Conservation (phyloP, 2,329 filamentous ascomycete genomes). For the Colletotrichum sidae region DNA sequence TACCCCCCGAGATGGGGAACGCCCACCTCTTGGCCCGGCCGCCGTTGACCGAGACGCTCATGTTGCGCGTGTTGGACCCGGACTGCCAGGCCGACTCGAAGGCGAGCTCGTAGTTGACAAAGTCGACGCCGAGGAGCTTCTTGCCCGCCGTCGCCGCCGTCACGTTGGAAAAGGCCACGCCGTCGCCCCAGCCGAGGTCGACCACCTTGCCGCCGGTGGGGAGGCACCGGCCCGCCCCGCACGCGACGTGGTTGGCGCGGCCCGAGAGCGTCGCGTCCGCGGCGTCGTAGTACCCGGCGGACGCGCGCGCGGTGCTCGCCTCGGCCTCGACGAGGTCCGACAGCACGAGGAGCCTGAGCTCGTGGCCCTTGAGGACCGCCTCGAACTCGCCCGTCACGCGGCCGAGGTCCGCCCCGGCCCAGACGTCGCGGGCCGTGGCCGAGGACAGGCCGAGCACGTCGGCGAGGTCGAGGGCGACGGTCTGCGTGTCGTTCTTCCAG, state of each 20-base stretch:
- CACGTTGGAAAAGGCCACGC: conserved; percentile 50
- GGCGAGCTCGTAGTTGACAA: conserved; percentile 65
- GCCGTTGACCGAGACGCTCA: conserved; percentile 61
- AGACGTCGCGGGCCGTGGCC: conserved; percentile 54
- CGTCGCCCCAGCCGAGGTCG: conserved; percentile 48
- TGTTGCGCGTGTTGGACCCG: conserved; percentile 61
- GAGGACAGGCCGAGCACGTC: conserved; percentile 50
- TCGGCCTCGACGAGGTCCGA: conserved; percentile 45
- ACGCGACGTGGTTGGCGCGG: conserved; percentile 48
- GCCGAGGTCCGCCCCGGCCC: conserved; percentile 50
- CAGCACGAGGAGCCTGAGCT: conserved; percentile 53
- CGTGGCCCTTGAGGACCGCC: conserved; percentile 50
- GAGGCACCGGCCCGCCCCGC: conserved; percentile 51
- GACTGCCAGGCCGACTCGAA: conserved; percentile 41
- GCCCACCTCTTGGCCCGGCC: conserved; percentile 56
- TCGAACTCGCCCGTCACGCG: conserved; percentile 47
- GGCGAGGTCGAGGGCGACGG: conserved; percentile 55
- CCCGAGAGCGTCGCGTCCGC: conserved; percentile 47
- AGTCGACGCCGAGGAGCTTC: conserved; percentile 60
- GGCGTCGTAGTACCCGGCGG: conserved; percentile 57
- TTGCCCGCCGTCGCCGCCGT: conserved; percentile 44
- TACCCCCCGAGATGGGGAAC: conserved; percentile 60
- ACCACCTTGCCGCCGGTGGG: conserved; percentile 57
- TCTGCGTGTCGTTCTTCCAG: conserved; percentile 58
- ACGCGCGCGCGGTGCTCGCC: conserved; percentile 37